Conservation (phyloP, 345 rosid genomes). For the Populus euphratica region DNA sequence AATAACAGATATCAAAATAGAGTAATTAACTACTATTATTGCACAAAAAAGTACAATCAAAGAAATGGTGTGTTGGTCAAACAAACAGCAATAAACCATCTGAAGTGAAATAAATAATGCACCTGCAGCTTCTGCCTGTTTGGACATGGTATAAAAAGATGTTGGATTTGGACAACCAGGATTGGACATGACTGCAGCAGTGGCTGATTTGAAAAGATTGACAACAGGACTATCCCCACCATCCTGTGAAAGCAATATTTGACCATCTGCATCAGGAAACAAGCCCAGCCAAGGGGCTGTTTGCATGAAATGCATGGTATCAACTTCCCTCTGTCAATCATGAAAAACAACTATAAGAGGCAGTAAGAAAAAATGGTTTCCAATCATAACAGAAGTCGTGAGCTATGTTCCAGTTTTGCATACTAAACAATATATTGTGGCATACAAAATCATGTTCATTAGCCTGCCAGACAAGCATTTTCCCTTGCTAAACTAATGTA, state of each 20-base stretch:
- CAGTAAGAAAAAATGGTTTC: slow-evolving; percentile 8
- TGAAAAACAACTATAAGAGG: slow-evolving; percentile 23
- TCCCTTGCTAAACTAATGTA: not conserved
- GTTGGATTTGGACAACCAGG: slow-evolving; percentile 75
- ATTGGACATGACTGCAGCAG: slow-evolving; percentile 66
- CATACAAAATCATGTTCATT: not conserved
- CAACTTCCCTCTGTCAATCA: slow-evolving; percentile 73
- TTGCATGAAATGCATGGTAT: slow-evolving; percentile 85
- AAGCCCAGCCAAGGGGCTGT: slow-evolving; percentile 94
- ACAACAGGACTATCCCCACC: slow-evolving; percentile 90
- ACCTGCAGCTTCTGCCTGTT: slow-evolving; percentile 99
- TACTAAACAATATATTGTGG: slow-evolving; percentile 5
- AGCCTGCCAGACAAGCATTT: not conserved
- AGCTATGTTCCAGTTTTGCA: slow-evolving; percentile 1
- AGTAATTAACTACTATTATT: not conserved
- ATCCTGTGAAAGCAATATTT: slow-evolving; percentile 70
- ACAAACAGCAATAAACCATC: not conserved
- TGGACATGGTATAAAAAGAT: slow-evolving; percentile 87
- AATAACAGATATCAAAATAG: not conserved
- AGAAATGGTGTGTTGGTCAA: not conserved
- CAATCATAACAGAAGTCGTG: slow-evolving; percentile 5
- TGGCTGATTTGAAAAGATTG: slow-evolving; percentile 78
- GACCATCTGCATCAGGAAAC: slow-evolving; percentile 80
- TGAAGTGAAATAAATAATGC: not conserved
- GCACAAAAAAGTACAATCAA: not conserved